Percentiles rank a stretch among this genome's conserved stretches.
These are phyloP conservation scores for Verticillium klebahnii DNA, from an alignment of 2,329 filamentous ascomycete genomes.

Conservation along the genomic window DNA sequence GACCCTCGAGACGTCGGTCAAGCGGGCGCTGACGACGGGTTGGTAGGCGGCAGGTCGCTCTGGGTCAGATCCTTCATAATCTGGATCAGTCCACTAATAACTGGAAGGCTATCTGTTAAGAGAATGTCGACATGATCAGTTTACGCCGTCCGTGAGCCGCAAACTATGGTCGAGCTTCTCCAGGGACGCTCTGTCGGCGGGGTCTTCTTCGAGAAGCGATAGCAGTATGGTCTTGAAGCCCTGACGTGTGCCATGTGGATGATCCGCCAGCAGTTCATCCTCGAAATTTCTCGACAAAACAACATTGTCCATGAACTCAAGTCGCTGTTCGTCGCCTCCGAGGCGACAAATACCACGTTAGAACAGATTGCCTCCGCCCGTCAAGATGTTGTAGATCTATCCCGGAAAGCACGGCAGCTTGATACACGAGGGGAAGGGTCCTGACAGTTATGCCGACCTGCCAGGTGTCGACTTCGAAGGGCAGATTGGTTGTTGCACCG, in stretches of 20 bases:
- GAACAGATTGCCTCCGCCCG: background rate
- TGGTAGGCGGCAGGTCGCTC: background rate
- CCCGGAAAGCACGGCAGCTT: background rate
- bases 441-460: background rate
- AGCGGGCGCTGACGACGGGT: slow-evolving; percentile 1
- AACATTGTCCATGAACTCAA: background rate
- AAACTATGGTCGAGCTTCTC: background rate
- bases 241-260: background rate
- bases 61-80: too few relatives aligned
- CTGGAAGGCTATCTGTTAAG: background rate
- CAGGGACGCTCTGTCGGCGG: background rate
- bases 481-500: background rate
- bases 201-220: background rate
- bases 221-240: background rate
- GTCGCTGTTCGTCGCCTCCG: background rate
- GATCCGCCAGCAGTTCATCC: background rate
- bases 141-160: background rate
- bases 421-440: background rate
- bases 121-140: too few relatives aligned
- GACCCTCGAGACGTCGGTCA: slow-evolving; percentile 33
- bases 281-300: background rate
- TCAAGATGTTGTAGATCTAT: background rate
- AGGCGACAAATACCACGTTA: background rate
- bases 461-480: background rate
- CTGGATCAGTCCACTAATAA: background rate